Evolutionary conservation across 768 basidiomycete genomes (phyloP), one percentile per base, ranked within the genome.

Genomic region (Tylopilus rubrobrunneus): DNA sequence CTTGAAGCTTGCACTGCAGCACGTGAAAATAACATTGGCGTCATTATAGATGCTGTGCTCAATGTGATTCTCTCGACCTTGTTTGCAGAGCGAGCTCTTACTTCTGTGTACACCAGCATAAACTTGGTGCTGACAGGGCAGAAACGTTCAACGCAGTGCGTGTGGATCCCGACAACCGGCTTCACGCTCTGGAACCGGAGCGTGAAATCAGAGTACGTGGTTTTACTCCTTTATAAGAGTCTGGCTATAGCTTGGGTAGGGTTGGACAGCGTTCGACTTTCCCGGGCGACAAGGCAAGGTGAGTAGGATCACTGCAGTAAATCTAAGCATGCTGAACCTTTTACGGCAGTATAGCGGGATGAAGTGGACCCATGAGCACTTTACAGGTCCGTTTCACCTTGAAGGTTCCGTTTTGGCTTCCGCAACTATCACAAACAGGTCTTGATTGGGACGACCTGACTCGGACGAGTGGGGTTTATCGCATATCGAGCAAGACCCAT

Each of bases 231-330:
- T 14, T 14, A 9, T 25, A 14, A 39, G 42, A 9, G n/a, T 49
- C 19, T 47, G 12, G 14, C 39, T 52, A 48, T 29, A 56, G 12
- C 53, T 52, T 10, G 53, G 14, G 8, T 44, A 91, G 90, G 87
- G 80, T 1, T 92, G 90, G 89, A 92, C 91, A n/a, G 82, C 76
- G 0, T 98, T 89, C 67, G 83, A 89, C 56, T 96, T 91, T 66
- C 74, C 82, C n/a, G 89, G 85, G 40, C 76, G 94, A 69, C 79
- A 75, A 17, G 79, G 80, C 36, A 86, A 89, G 74, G 89, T 90
- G 64, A 55, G 36, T 41, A 59, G 64, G 50, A 34, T 10, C 50
- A 59, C 57, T 40, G 2, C 5, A 55, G 66, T 62, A 9, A 34
- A 28, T 44, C 33, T 11, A 47, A 40, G 44, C 33, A 7, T 23